Evolutionary conservation across 2,329 filamentous ascomycete species (phyloP).

Genomic region (Lachnellula arida): DNA sequence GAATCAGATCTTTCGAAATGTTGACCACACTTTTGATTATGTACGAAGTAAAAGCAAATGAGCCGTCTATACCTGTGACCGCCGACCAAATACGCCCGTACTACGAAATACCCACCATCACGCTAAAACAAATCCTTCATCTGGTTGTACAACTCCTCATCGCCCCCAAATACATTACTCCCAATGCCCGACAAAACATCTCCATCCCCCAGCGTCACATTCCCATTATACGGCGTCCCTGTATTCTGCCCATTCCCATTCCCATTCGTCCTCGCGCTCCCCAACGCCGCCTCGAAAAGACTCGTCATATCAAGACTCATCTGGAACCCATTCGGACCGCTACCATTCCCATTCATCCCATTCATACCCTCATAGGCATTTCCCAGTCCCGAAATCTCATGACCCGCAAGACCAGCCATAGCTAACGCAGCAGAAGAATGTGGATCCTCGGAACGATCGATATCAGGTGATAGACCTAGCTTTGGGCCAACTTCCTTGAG

Average conservation of each 20-base stretch:
- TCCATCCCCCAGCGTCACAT: conserved; percentile 7
- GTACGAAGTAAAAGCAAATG: too few relatives aligned
- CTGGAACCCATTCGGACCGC: conserved; percentile 32
- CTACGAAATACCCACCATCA: not conserved
- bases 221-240: conserved; percentile 1
- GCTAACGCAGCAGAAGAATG: conserved; percentile 49
- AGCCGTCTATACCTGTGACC: too few relatives aligned
- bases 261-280: conserved; percentile 23
- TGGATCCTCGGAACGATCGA: conserved; percentile 37
- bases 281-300: conserved; percentile 32
- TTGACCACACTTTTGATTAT: too few relatives aligned
- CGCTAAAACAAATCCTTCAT: conserved; percentile 30
- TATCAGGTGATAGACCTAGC: conserved; percentile 44
- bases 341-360: conserved; percentile 9
- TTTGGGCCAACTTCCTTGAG: conserved; percentile 68
- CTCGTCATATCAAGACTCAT: conserved; percentile 35
- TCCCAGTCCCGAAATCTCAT: conserved; percentile 28
- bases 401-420: conserved; percentile 49
- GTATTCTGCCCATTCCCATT: conserved; percentile 10
- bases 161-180: conserved; percentile 30
- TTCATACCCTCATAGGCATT: conserved; percentile 6
- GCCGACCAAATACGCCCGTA: too few relatives aligned
- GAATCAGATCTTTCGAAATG: too few relatives aligned
- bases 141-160: conserved; percentile 32
- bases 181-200: conserved; percentile 18